Evolutionary conservation across 306 rosid species (phyloP).

Genomic region (Morella rubra): DNA sequence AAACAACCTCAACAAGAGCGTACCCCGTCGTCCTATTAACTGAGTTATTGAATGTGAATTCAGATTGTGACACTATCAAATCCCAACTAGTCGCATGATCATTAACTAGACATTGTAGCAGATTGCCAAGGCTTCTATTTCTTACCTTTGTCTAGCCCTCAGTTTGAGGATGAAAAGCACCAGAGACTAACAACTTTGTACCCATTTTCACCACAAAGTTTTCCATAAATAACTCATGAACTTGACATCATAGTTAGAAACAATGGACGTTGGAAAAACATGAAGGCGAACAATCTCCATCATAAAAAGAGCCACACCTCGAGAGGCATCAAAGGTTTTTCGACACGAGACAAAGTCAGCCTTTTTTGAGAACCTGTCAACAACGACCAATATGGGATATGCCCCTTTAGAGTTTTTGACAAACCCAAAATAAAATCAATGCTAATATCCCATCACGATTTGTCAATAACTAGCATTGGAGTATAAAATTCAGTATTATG

Average conservation of each 20-base stretch:
- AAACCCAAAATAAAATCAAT: not conserved
- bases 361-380: not conserved
- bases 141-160: not conserved
- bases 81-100: too few relatives aligned
- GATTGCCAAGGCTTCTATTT: too few relatives aligned
- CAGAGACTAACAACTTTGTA: not conserved
- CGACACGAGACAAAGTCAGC: not conserved
- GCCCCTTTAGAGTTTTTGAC: not conserved
- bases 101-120: too few relatives aligned
- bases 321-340: not conserved
- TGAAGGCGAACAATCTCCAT: not conserved
- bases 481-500: not conserved
- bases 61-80: too few relatives aligned
- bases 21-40: too few relatives aligned
- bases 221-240: not conserved
- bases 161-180: not conserved
- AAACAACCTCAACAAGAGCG: too few relatives aligned
- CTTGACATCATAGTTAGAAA: not conserved
- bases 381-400: not conserved
- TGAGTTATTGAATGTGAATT: too few relatives aligned
- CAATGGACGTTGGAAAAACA: not conserved
- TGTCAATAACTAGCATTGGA: not conserved
- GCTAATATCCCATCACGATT: not conserved
- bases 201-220: not conserved
- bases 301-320: not conserved